Conservation (phyloP, 768 basidiomycete genomes). For the Crepidotus variabilis region DNA sequence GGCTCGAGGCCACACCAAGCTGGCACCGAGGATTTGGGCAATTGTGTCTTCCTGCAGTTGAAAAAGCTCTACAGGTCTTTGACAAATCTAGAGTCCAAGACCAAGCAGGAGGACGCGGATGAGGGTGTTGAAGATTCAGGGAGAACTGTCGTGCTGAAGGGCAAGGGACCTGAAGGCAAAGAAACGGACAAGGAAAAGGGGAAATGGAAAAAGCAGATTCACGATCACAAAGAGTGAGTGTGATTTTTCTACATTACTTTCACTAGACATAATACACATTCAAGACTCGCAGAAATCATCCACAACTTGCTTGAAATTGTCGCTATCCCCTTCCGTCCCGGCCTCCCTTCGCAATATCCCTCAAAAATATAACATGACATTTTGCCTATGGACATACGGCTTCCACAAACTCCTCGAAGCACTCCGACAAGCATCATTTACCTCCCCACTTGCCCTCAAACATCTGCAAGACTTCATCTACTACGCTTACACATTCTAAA, state of each 20-base stretch:
- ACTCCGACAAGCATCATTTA: slow-evolving; percentile 79
- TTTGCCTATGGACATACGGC: slow-evolving; percentile 86
- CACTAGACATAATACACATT: slow-evolving; percentile 5
- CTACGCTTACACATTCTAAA: slow-evolving; percentile 93
- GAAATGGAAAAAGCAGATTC: slow-evolving; percentile 68
- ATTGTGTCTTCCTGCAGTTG: slow-evolving; percentile 67
- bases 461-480: slow-evolving; percentile 94
- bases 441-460: slow-evolving; percentile 70
- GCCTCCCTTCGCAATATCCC: slow-evolving; percentile 87
- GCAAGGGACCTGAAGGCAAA: slow-evolving; percentile 38
- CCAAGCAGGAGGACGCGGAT: slow-evolving; percentile 58
- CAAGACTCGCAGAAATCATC: slow-evolving; percentile 84
- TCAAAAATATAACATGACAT: slow-evolving; percentile 92
- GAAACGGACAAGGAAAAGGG: slow-evolving; percentile 61
- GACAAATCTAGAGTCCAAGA: slow-evolving; percentile 71
- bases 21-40: slow-evolving; percentile 51
- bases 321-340: slow-evolving; percentile 83
- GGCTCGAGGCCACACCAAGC: slow-evolving; percentile 23
- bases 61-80: slow-evolving; percentile 85
- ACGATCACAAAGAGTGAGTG: slow-evolving; percentile 84
- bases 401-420: slow-evolving; percentile 91
- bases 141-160: slow-evolving; percentile 40
- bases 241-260: slow-evolving; percentile 5
- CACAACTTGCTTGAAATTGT: slow-evolving; percentile 84
- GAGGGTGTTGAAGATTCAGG: slow-evolving; percentile 44